phyloP scores from a whole-genome alignment of 371 early-diverging fungal species.

The Blastocladiella emersonii region DNA sequence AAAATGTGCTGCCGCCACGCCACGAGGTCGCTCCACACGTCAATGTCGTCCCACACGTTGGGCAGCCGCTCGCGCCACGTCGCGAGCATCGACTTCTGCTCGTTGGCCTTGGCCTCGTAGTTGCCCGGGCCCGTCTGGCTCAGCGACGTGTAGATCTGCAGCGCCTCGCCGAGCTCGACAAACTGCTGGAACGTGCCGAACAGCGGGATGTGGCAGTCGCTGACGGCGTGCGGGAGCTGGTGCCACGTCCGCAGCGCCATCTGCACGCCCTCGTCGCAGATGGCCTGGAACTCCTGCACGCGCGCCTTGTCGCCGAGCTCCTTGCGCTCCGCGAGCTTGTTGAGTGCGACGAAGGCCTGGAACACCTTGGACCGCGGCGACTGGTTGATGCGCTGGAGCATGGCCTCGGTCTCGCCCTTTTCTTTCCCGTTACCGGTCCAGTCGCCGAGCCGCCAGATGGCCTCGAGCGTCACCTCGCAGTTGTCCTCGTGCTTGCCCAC shows the following conservation, averaged over 20 bases:
- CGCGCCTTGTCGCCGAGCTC: conserved; percentile 29
- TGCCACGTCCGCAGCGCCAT: conserved; percentile 72
- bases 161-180: conserved; percentile 86
- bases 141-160: conserved; percentile 70
- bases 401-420: conserved; percentile 48
- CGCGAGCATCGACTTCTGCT: conserved; percentile 73
- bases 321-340: conserved; percentile 49
- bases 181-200: conserved; percentile 88
- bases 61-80: conserved; percentile 98
- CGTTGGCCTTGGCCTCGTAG: conserved; percentile 66
- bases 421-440: conserved; percentile 51
- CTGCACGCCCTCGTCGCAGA: conserved; percentile 82
- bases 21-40: conserved; percentile 93
- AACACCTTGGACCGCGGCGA: conserved; percentile 67
- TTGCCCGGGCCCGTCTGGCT: conserved; percentile 56
- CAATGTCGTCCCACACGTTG: conserved; percentile 92
- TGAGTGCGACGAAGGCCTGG: conserved; percentile 68
- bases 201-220: conserved; percentile 69
- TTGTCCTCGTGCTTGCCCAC: conserved; percentile 81
- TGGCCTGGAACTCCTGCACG: conserved; percentile 52
- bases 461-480: conserved; percentile 67
- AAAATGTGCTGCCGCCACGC: conserved; percentile 98
- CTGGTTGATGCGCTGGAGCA: conserved; percentile 35
- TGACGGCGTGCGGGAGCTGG: conserved; percentile 62
- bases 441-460: conserved; percentile 83